These are phyloP conservation scores for Trichothecium roseum DNA, from an alignment of 2,329 filamentous ascomycete genomes.

Conservation along the genomic window DNA sequence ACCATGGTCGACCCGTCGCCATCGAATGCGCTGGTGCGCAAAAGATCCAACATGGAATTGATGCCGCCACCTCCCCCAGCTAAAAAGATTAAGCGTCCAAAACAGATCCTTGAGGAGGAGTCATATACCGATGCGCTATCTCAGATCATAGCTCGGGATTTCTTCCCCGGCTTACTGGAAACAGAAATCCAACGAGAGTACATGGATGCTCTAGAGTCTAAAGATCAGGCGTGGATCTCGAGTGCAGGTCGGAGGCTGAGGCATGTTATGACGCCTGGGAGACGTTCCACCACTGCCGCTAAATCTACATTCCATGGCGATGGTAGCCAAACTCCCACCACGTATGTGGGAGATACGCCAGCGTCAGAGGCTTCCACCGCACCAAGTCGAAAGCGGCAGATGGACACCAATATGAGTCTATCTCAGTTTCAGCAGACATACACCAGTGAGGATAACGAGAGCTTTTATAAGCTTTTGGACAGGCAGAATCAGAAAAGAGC, in stretches of 20 bases:
- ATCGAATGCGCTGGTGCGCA: slow-evolving; percentile 54
- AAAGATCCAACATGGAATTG: slow-evolving; percentile 51
- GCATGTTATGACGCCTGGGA: slow-evolving; percentile 73
- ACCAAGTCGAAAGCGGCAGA: slow-evolving; percentile 28
- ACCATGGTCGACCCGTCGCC: slow-evolving; percentile 23
- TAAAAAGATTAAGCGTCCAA: slow-evolving; percentile 87
- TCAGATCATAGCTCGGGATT: slow-evolving; percentile 91
- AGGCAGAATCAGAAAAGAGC: slow-evolving; percentile 77
- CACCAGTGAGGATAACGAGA: slow-evolving; percentile 96
- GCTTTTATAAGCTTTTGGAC: slow-evolving; percentile 86
- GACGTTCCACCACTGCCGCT: background rate
- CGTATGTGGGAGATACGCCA: slow-evolving; percentile 66
- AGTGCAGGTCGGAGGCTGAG: slow-evolving; percentile 63
- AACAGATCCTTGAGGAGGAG: slow-evolving; percentile 84
- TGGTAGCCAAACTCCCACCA: slow-evolving; percentile 47
- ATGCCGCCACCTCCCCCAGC: slow-evolving; percentile 81
- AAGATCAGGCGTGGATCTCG: slow-evolving; percentile 75
- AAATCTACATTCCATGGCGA: slow-evolving; percentile 7
- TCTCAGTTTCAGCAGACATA: slow-evolving; percentile 84
- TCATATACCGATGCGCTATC: slow-evolving; percentile 84
- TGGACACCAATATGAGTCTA: slow-evolving; percentile 72
- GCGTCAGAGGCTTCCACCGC: slow-evolving; percentile 38
- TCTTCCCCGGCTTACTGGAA: slow-evolving; percentile 86
- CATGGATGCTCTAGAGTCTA: slow-evolving; percentile 79
- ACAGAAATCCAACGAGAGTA: slow-evolving; percentile 85